phyloP scores from a whole-genome alignment of 2,329 filamentous ascomycete species.

The Xylariaceae sp. region DNA sequence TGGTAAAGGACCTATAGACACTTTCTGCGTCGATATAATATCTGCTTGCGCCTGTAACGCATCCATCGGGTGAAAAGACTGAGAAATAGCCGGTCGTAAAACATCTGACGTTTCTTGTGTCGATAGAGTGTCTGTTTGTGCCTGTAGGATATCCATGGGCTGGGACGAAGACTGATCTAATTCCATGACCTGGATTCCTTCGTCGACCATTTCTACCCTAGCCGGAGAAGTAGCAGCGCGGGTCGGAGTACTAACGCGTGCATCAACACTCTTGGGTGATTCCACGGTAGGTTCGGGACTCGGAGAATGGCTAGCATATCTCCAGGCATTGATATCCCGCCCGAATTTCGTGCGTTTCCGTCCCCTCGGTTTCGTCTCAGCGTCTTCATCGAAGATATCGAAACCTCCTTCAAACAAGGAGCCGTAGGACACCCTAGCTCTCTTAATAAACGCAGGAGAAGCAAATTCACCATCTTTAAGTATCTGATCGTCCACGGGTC shows the following conservation, averaged over 20 bases:
- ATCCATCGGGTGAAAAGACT: not conserved
- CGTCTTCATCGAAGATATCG: constrained; percentile 68
- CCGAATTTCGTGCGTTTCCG: constrained; percentile 68
- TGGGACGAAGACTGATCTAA: constrained; percentile 25
- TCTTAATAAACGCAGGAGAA: constrained; percentile 76
- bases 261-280: constrained; percentile 6
- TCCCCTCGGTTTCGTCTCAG: constrained; percentile 52
- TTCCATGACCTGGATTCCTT: constrained; percentile 38
- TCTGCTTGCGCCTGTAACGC: not conserved
- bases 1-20: not conserved
- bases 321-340: constrained; percentile 65
- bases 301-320: constrained; percentile 63
- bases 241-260: constrained; percentile 20
- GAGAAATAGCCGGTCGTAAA: not conserved
- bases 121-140: not conserved
- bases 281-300: constrained; percentile 52
- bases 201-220: constrained; percentile 33
- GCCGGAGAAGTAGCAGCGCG: constrained; percentile 19
- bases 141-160: constrained; percentile 8
- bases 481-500: constrained; percentile 33
- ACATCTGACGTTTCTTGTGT: not conserved
- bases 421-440: constrained; percentile 63
- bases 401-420: constrained; percentile 58
- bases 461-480: constrained; percentile 53
- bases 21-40: not conserved